phyloP scores from a whole-genome alignment of 2,329 filamentous ascomycete species.

The Nothopassalora personata region DNA sequence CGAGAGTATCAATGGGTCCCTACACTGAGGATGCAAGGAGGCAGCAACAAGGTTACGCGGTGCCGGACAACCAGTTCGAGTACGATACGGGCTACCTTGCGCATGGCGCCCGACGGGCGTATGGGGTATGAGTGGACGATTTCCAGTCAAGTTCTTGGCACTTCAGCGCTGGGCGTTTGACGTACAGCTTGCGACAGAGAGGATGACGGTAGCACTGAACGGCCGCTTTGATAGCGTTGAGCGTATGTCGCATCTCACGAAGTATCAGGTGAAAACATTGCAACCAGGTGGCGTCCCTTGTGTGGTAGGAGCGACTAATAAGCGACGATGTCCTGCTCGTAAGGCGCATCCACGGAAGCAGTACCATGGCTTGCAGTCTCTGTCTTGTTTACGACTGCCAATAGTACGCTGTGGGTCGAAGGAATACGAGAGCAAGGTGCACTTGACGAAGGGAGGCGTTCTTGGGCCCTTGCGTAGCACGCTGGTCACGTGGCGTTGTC shows the following conservation, averaged over 20 bases:
- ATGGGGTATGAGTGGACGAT: not conserved
- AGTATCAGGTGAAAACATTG: not conserved
- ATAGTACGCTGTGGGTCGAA: not conserved
- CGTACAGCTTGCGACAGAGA: not conserved
- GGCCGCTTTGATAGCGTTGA: not conserved
- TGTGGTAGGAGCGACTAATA: not conserved
- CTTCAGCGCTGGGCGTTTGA: not conserved
- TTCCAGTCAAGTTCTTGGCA: not conserved
- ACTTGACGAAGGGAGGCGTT: too few relatives aligned
- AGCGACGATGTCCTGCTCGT: not conserved
- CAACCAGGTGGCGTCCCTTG: not conserved
- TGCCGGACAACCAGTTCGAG: constrained; percentile 40
- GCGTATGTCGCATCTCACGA: not conserved
- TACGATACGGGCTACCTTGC: constrained; percentile 42
- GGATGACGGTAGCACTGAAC: not conserved
- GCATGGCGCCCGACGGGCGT: not conserved
- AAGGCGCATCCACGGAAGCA: not conserved
- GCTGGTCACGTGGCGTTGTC: not conserved
- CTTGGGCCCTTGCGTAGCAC: not conserved
- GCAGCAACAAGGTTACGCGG: constrained; percentile 35
- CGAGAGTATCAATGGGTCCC: constrained; percentile 23
- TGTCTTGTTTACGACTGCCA: not conserved
- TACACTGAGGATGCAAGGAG: constrained; percentile 26
- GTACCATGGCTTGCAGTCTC: not conserved
- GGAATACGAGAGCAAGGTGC: not conserved